A percentile compares a stretch with the other conserved stretches of the same genome.
Evolutionary conservation across 345 rosid species (phyloP).

Genomic region (Triadica sebifera): DNA sequence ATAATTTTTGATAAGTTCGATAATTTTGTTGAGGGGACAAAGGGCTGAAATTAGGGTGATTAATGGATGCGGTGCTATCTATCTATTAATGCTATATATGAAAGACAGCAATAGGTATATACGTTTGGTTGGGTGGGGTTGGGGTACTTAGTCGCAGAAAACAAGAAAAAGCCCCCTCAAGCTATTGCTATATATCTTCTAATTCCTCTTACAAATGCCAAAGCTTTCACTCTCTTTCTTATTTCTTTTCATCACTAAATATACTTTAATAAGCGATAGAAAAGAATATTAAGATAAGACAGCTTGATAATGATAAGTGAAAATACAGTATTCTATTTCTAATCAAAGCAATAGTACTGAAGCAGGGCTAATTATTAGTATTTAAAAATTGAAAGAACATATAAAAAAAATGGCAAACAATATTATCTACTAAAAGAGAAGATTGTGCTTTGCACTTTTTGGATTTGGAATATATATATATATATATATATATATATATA

Average conservation of each 20-base stretch:
- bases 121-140: neutral
- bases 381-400: neutral
- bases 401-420: neutral
- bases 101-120: slow-evolving; percentile 39
- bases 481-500: no score
- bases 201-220: neutral
- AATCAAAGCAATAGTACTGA: neutral
- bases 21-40: slow-evolving; percentile 72
- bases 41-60: slow-evolving; percentile 54
- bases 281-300: slow-evolving; percentile 14
- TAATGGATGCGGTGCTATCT: slow-evolving; percentile 25
- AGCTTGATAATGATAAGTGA: slow-evolving; percentile 5
- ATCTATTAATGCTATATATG: slow-evolving; percentile 8
- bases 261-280: neutral
- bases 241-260: neutral
- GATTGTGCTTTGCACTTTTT: slow-evolving; percentile 4
- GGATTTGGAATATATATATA: neutral
- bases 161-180: slow-evolving; percentile 31
- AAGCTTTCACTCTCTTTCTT: neutral
- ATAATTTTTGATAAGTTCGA: slow-evolving; percentile 43
- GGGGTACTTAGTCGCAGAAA: slow-evolving; percentile 30
- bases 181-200: no score
- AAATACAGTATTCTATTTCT: neutral
- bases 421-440: neutral
- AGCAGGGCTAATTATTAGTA: neutral